A percentile compares a stretch with the other conserved stretches of the same genome.
Conservation (phyloP, 768 basidiomycete genomes). For the Lactarius hengduanensis region DNA sequence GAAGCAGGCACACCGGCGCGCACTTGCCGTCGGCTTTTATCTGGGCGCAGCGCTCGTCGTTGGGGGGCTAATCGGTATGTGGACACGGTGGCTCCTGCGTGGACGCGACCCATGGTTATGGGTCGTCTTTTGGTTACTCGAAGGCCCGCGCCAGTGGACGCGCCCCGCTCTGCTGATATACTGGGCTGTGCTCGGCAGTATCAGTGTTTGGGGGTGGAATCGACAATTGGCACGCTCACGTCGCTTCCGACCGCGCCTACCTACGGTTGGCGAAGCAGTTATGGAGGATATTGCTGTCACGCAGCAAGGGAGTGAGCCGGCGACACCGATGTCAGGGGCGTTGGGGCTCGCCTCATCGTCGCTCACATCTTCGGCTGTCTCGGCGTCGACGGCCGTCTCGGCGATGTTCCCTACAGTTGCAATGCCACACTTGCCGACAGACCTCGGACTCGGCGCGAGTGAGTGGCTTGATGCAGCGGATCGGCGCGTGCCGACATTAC, state of each 20-base stretch:
- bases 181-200: slow-evolving; percentile 75
- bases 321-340: slow-evolving; percentile 18
- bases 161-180: slow-evolving; percentile 76
- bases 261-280: slow-evolving; percentile 10
- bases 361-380: slow-evolving; percentile 19
- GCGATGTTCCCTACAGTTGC: slow-evolving; percentile 34
- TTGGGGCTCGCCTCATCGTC: slow-evolving; percentile 11
- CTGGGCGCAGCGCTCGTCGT: slow-evolving; percentile 73
- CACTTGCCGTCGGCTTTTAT: slow-evolving; percentile 85
- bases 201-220: slow-evolving; percentile 95
- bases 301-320: slow-evolving; percentile 18
- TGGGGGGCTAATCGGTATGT: slow-evolving; percentile 80
- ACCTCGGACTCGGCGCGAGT: slow-evolving; percentile 48
- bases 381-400: slow-evolving; percentile 19
- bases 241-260: slow-evolving; percentile 53
- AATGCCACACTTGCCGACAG: slow-evolving; percentile 49
- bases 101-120: slow-evolving; percentile 88
- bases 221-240: slow-evolving; percentile 81
- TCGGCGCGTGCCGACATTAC: slow-evolving; percentile 85
- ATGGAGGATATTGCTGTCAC: neutral
- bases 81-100: slow-evolving; percentile 85
- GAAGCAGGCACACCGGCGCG: slow-evolving; percentile 76
- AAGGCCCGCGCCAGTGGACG: slow-evolving; percentile 76
- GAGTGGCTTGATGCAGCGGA: slow-evolving; percentile 81
- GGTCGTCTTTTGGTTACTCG: slow-evolving; percentile 73